Base-by-base conservation (phyloP, 2,329 filamentous ascomycete species). In the Phoma sp. region DNA sequence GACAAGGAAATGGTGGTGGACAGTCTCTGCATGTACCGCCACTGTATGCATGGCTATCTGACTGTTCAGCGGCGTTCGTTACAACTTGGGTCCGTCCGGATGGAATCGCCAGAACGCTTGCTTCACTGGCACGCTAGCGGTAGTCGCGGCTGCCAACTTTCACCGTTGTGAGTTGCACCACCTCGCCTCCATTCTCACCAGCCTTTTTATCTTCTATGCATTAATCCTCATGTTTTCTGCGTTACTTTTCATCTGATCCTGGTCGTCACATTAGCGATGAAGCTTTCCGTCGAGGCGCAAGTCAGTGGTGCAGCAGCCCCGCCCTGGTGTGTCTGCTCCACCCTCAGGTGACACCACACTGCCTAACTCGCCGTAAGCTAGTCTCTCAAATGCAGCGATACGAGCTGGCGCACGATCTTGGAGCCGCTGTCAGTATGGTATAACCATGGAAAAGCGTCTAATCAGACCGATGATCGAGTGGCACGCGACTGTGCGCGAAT, bases 91-190 rank as follows among this genome's bases (percentile, higher is more conserved):
- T 27, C 25, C 22, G 22, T 29, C 24, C 36, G 24, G 31, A 25
- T 50, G 41, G n/a, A 17, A 47, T 38, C 41, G 29, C 36, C 29
- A 55, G 47, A 32, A 31, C 12, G 29, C 29, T 31, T 46, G 46
- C 27, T 48, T 49, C 27, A 44, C 27, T 51, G 43, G 37, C 19
- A 56, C 52, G 57, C 57, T 60, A 60, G 51, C 46, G 54, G 46
- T 43, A 48, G 46, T 38, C 50, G 43, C 43, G 43, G 35, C 49
- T 44, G 36, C 43, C 19, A 10, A 48, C 31, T 37, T 44, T 21
- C 27, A 46, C 46, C 41, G 40, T 36, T 25, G 25, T 37, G 32
- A 47, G 41, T 21, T 21, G 49, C 17, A 17, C 21, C 40, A 55
- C 36, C 17, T 37, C 19, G 31, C 31, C 10, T 45, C 38, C 25